Conservation (phyloP, 192 early-diverging fungal species). For the Umbelopsis vinacea region DNA sequence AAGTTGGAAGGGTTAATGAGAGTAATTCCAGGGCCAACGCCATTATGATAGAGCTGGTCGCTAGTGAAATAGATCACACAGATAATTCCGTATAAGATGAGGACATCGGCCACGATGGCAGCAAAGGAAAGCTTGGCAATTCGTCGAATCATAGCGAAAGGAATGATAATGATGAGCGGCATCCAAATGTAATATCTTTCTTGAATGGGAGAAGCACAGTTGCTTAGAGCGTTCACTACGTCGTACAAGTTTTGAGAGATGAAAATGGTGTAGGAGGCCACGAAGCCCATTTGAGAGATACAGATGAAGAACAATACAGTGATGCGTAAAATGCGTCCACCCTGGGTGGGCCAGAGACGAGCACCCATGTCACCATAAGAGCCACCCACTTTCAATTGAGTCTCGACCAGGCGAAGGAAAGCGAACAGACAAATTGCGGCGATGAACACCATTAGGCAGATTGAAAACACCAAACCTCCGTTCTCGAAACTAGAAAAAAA, state of each 20-base stretch:
- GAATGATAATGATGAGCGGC: slow-evolving; percentile 75
- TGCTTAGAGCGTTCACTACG: slow-evolving; percentile 65
- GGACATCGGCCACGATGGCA: slow-evolving; percentile 73
- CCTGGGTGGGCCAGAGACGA: slow-evolving; percentile 53
- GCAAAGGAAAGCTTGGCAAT: slow-evolving; percentile 60
- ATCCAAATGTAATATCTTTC: slow-evolving; percentile 76
- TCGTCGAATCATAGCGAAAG: slow-evolving; percentile 68
- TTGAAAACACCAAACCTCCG: slow-evolving; percentile 68
- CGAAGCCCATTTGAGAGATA: slow-evolving; percentile 81
- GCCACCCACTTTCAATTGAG: slow-evolving; percentile 55
- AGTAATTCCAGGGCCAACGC: slow-evolving; percentile 56
- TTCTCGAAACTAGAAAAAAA: slow-evolving; percentile 48
- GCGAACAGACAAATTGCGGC: slow-evolving; percentile 64
- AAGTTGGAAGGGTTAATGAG: slow-evolving; percentile 65
- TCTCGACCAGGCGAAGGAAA: slow-evolving; percentile 48
- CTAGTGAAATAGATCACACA: slow-evolving; percentile 67
- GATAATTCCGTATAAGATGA: slow-evolving; percentile 74
- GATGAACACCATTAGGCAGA: slow-evolving; percentile 59
- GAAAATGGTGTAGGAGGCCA: slow-evolving; percentile 89
- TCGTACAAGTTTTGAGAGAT: slow-evolving; percentile 82
- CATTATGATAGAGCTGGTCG: slow-evolving; percentile 44
- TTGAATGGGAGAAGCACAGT: slow-evolving; percentile 61
- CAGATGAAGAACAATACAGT: slow-evolving; percentile 58
- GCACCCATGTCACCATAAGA: slow-evolving; percentile 65
- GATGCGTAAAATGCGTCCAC: slow-evolving; percentile 20